Conservation (phyloP, 768 basidiomycete species). For the Collybiopsis confluens region DNA sequence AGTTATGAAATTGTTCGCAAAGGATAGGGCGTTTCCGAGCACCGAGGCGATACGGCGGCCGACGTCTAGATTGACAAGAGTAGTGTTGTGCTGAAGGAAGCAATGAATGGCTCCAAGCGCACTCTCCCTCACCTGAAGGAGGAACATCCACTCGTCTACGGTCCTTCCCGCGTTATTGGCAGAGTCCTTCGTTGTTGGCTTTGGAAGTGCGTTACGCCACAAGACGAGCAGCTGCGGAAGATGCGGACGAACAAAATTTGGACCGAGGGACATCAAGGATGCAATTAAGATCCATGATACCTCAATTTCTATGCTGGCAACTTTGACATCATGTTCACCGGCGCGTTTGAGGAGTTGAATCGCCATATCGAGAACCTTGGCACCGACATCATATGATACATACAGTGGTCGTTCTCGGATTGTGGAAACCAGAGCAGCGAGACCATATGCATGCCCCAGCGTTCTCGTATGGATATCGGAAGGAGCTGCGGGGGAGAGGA, state of each 20-base stretch:
- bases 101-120: slow-evolving; percentile 85
- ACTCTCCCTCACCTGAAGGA: slow-evolving; percentile 86
- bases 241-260: slow-evolving; percentile 90
- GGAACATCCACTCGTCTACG: slow-evolving; percentile 82
- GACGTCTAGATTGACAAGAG: slow-evolving; percentile 86
- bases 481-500: slow-evolving; percentile 68
- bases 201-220: slow-evolving; percentile 96
- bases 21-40: slow-evolving; percentile 85
- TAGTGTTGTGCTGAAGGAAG: slow-evolving; percentile 79
- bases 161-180: slow-evolving; percentile 55
- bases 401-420: slow-evolving; percentile 88
- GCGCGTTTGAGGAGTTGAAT: slow-evolving; percentile 86
- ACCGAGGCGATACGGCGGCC: slow-evolving; percentile 84
- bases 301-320: slow-evolving; percentile 83
- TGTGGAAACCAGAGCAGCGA: slow-evolving; percentile 81
- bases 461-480: slow-evolving; percentile 69
- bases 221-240: slow-evolving; percentile 91
- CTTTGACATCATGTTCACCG: slow-evolving; percentile 82
- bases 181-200: slow-evolving; percentile 86
- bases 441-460: slow-evolving; percentile 85
- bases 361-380: slow-evolving; percentile 88
- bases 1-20: slow-evolving; percentile 78
- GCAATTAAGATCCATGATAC: slow-evolving; percentile 93
- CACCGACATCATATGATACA: slow-evolving; percentile 88
- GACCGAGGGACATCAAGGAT: slow-evolving; percentile 87